These are phyloP conservation scores for Tuber melanosporum DNA, from an alignment of 495 filamentous ascomycete species.

Conservation along the genomic window DNA sequence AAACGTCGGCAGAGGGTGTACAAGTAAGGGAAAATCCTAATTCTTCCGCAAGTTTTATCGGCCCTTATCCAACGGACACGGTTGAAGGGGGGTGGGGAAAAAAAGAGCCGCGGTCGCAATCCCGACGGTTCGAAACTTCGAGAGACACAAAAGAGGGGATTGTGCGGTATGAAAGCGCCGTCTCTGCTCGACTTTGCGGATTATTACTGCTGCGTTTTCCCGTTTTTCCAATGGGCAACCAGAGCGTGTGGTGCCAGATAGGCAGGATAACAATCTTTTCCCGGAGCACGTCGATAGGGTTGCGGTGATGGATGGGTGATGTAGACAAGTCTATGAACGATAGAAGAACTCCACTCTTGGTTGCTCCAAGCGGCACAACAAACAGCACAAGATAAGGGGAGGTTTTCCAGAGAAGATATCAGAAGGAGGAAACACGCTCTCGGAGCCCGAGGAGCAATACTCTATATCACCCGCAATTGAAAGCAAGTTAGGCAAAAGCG, in stretches of 20 bases:
- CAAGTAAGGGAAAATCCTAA: constrained; percentile 16
- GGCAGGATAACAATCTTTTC: constrained; percentile 28
- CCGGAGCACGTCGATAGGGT: not conserved
- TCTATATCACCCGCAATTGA: not conserved
- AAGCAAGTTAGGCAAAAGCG: not conserved
- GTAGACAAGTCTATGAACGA: constrained; percentile 26
- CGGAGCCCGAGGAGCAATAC: not conserved
- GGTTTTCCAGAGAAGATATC: constrained; percentile 8
- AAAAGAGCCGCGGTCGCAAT: constrained; percentile 36
- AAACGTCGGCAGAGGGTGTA: constrained; percentile 16
- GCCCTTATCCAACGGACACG: constrained; percentile 34
- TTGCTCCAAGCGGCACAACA: constrained; percentile 16
- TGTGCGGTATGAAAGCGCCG: constrained; percentile 23
- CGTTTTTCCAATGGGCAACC: constrained; percentile 5
- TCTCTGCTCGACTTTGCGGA: constrained; percentile 27
- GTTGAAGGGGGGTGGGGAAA: constrained; percentile 21
- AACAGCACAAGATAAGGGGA: not conserved
- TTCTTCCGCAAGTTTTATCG: constrained; percentile 30
- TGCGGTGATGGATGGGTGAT: constrained; percentile 17
- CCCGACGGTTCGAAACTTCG: constrained; percentile 26
- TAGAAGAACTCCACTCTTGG: constrained; percentile 11
- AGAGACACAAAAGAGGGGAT: constrained; percentile 15
- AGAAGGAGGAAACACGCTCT: constrained; percentile 7
- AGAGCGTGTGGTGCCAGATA: constrained; percentile 20
- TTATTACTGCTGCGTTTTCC: constrained; percentile 24